A percentile compares a stretch with the other conserved stretches of the same genome.
phyloP scores from a whole-genome alignment of 2,329 filamentous ascomycete species.

The Ilyonectria sp. region DNA sequence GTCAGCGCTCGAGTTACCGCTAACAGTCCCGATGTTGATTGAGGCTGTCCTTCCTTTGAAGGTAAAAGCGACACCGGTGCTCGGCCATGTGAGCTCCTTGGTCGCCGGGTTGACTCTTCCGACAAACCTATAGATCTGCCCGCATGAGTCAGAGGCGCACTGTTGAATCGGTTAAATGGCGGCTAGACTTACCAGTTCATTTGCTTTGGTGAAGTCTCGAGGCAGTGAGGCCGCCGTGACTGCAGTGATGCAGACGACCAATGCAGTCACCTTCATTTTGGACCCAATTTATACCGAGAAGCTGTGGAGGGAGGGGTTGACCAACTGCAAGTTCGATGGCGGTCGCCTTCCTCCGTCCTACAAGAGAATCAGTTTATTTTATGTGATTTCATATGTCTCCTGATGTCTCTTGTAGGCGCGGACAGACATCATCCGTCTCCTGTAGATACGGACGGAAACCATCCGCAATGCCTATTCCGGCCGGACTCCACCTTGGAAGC shows the following conservation, averaged over 20 bases:
- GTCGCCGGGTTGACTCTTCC: conserved; percentile 60
- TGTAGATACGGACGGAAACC: conserved; percentile 11
- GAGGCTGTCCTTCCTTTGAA: conserved; percentile 58
- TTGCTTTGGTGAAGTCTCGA: not conserved
- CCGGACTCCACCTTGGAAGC: not conserved
- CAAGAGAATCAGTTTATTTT: not conserved
- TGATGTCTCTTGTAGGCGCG: conserved; percentile 1
- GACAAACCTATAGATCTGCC: conserved; percentile 46
- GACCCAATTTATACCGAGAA: not conserved
- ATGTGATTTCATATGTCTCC: conserved; percentile 2
- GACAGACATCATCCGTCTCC: conserved; percentile 22
- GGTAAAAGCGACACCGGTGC: conserved; percentile 58
- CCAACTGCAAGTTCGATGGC: not conserved
- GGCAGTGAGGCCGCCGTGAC: not conserved
- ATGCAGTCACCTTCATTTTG: not conserved
- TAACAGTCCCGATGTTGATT: conserved; percentile 45
- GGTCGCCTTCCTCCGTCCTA: not conserved
- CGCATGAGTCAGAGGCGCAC: not conserved
- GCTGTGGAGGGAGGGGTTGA: not conserved
- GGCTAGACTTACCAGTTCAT: not conserved
- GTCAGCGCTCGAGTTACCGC: conserved; percentile 33
- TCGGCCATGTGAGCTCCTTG: conserved; percentile 61
- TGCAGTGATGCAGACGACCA: not conserved
- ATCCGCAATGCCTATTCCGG: conserved; percentile 33
- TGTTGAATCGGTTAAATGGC: not conserved